Percentiles rank a stretch among this genome's conserved stretches.
Conservation (phyloP, 208 protist species). For the Porcisia deanei region DNA sequence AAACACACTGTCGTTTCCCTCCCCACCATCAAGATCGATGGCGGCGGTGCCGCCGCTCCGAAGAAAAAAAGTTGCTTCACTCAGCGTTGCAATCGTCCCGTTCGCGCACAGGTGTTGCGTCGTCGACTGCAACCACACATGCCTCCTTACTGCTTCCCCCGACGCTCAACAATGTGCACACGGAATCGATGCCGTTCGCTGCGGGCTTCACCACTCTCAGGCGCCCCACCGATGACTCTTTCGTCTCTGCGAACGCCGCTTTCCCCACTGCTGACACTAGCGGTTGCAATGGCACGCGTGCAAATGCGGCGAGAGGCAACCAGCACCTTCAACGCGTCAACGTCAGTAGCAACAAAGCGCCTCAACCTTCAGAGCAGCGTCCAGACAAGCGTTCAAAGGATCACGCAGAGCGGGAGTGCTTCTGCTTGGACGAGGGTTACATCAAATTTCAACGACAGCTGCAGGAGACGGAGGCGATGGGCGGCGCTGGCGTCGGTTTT, state of each 20-base stretch:
- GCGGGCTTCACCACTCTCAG: neutral
- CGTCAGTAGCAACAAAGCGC: neutral
- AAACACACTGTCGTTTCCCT: slow-evolving; percentile 8
- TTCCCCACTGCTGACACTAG: neutral
- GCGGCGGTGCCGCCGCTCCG: neutral
- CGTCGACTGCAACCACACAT: neutral
- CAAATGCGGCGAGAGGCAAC: neutral
- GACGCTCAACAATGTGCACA: slow-evolving; percentile 13
- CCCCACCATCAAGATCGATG: neutral
- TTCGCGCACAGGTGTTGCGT: neutral
- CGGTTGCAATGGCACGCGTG: neutral
- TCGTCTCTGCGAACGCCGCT: neutral
- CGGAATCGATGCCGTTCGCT: neutral
- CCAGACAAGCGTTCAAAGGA: slow-evolving; percentile 3
- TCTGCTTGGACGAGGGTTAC: slow-evolving; percentile 51
- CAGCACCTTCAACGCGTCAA: neutral
- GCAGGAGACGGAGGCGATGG: slow-evolving; percentile 34
- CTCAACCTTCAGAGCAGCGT: neutral
- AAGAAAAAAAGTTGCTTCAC: neutral
- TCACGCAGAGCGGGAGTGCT: slow-evolving; percentile 17
- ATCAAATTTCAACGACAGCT: slow-evolving; percentile 55
- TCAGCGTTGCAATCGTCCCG: neutral
- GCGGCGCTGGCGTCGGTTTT: slow-evolving; percentile 20
- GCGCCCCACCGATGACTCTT: neutral
- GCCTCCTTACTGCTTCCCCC: slow-evolving; percentile 19